Conservation (phyloP, 192 early-diverging fungal genomes). For the Diversispora eburnea region DNA sequence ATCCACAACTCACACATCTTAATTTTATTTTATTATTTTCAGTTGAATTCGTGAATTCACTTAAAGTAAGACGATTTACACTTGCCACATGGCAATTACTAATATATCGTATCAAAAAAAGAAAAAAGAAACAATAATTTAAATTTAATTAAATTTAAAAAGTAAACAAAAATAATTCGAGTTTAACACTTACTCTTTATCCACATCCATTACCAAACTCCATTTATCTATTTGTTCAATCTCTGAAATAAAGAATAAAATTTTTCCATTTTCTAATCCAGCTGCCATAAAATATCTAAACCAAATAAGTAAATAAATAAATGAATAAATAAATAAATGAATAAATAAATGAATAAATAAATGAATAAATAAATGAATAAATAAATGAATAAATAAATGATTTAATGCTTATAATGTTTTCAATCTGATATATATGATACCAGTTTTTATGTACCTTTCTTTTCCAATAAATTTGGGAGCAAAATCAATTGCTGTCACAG, state of each 20-base stretch:
- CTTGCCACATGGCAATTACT: constrained; percentile 32
- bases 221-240: constrained; percentile 31
- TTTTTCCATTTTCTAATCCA: constrained; percentile 78
- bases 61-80: constrained; percentile 28
- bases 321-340: constrained; percentile 29
- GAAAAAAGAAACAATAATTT: not conserved
- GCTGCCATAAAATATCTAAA: constrained; percentile 66
- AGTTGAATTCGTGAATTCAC: not conserved
- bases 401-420: not conserved
- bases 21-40: constrained; percentile 20
- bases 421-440: not conserved
- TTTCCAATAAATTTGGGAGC: constrained; percentile 42
- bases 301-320: not conserved
- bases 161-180: not conserved
- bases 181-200: constrained; percentile 41
- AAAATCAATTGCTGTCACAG: constrained; percentile 85
- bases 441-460: constrained; percentile 22
- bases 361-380: constrained; percentile 33
- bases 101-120: too few species aligned
- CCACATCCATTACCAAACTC: constrained; percentile 39
- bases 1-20: constrained; percentile 66
- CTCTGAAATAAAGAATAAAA: constrained; percentile 52
- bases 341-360: constrained; percentile 34
- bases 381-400: constrained; percentile 30
- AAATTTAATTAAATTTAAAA: not conserved